Evolutionary conservation across 163 green algal genomes (phyloP).

Genomic region (Scenedesmus sp.): DNA sequence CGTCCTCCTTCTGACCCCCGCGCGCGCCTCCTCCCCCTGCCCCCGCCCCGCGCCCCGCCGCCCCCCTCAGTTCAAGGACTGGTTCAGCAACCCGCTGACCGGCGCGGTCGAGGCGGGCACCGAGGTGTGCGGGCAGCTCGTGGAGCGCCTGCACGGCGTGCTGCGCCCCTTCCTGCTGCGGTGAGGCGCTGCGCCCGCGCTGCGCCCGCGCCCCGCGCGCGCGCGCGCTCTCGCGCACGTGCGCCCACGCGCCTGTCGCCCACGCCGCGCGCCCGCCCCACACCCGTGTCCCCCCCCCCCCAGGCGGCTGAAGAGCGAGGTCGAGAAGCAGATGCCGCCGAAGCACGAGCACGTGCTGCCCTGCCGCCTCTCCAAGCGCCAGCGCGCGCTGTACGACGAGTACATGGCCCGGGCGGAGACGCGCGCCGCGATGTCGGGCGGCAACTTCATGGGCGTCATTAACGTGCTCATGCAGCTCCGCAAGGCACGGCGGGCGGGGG

Average conservation of each 20-base stretch:
- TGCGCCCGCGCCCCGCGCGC: too few relatives aligned
- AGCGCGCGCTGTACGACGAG: slow-evolving; percentile 97
- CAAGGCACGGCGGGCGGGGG: too few relatives aligned
- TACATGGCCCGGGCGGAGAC: slow-evolving; percentile 86
- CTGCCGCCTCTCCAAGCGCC: slow-evolving; percentile 90
- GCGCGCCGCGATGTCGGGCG: slow-evolving; percentile 72
- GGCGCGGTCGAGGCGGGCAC: slow-evolving; percentile 91
- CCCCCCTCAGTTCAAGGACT: slow-evolving; percentile 99
- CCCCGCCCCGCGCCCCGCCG: too few relatives aligned
- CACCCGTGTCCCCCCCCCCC: not conserved
- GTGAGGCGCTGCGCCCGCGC: not conserved
- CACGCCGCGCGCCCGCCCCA: too few relatives aligned
- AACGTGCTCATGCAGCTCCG: slow-evolving; percentile 98
- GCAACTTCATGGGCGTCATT: slow-evolving; percentile 94
- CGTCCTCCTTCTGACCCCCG: too few relatives aligned
- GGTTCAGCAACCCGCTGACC: slow-evolving; percentile 96
- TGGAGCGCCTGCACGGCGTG: slow-evolving; percentile 91
- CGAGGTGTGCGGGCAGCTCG: slow-evolving; percentile 61
- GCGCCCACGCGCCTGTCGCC: too few relatives aligned
- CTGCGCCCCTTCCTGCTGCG: slow-evolving; percentile 96
- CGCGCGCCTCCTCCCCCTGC: too few relatives aligned
- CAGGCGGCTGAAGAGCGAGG: slow-evolving; percentile 68
- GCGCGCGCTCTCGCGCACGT: too few relatives aligned
- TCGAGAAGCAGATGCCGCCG: slow-evolving; percentile 94
- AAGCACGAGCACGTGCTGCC: slow-evolving; percentile 97